These are phyloP conservation scores for Alternaria hordeiaustralica DNA, from an alignment of 2,329 filamentous ascomycete species.

Conservation along the genomic window DNA sequence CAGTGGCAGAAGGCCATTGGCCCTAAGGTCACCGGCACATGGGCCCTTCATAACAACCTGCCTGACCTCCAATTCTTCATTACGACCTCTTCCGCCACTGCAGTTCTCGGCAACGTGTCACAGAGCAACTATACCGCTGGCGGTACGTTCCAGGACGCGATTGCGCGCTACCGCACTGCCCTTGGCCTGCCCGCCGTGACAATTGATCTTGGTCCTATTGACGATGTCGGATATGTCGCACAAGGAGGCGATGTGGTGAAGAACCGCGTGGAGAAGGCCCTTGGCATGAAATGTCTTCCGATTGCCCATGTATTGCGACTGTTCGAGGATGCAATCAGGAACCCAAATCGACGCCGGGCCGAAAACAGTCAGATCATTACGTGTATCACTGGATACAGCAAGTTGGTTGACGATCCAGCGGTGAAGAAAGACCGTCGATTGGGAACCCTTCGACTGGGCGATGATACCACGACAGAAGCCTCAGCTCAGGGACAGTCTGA, in stretches of 20 bases:
- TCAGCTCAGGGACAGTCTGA: background rate
- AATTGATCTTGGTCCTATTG: slow-evolving; percentile 61
- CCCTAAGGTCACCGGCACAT: slow-evolving; percentile 22
- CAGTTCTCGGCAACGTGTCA: slow-evolving; percentile 35
- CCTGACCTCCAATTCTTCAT: slow-evolving; percentile 38
- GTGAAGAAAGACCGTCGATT: background rate
- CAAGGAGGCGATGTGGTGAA: background rate
- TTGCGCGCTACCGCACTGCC: slow-evolving; percentile 22
- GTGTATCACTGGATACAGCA: background rate
- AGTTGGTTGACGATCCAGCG: background rate
- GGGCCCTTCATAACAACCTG: slow-evolving; percentile 30
- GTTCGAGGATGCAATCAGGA: slow-evolving; percentile 1
- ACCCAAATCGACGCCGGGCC: background rate
- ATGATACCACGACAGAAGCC: background rate
- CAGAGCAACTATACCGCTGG: slow-evolving; percentile 58
- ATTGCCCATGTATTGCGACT: slow-evolving; percentile 1
- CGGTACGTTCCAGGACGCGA: slow-evolving; percentile 46
- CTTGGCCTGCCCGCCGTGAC: slow-evolving; percentile 46
- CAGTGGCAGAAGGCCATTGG: background rate
- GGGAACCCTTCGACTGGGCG: background rate
- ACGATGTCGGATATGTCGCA: slow-evolving; percentile 47
- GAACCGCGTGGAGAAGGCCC: background rate
- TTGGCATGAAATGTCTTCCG: background rate
- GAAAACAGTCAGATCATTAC: background rate
- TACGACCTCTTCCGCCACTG: slow-evolving; percentile 34